Conservation (phyloP, 2,329 filamentous ascomycete genomes). For the Exophiala dermatitidis region DNA sequence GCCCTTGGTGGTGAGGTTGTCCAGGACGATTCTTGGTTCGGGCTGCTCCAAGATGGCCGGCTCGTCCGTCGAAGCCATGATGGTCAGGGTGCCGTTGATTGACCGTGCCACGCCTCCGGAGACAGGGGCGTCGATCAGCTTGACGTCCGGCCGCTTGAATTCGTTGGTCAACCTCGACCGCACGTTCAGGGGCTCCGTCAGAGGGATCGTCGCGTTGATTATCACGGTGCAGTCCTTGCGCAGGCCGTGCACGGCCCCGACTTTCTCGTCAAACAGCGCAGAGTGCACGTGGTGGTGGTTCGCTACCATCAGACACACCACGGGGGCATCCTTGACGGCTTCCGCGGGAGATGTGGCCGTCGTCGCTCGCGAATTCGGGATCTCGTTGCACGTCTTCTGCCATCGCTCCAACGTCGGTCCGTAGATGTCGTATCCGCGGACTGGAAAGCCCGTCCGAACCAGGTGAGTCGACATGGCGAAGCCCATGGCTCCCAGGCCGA, state of each 20-base stretch:
- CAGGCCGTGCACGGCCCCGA: conserved; percentile 44
- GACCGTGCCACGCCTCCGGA: conserved; percentile 63
- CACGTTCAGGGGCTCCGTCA: conserved; percentile 57
- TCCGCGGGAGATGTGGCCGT: conserved; percentile 54
- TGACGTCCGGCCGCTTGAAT: conserved; percentile 54
- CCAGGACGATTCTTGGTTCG: conserved; percentile 52
- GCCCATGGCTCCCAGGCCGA: conserved; percentile 74
- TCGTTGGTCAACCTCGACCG: conserved; percentile 47
- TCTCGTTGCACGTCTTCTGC: conserved; percentile 53
- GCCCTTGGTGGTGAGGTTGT: conserved; percentile 50
- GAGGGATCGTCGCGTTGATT: conserved; percentile 64
- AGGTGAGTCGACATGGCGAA: conserved; percentile 74
- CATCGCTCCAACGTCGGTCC: conserved; percentile 60
- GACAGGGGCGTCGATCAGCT: conserved; percentile 64
- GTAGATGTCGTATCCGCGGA: conserved; percentile 67
- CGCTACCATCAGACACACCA: conserved; percentile 59
- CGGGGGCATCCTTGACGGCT: conserved; percentile 42
- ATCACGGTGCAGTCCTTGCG: conserved; percentile 55
- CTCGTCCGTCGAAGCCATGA: conserved; percentile 59
- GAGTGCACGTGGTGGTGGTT: conserved; percentile 61
- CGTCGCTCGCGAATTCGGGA: conserved; percentile 53
- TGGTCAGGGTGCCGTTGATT: conserved; percentile 64
- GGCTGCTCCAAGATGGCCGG: conserved; percentile 46
- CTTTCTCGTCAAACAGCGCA: conserved; percentile 54
- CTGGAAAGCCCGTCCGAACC: conserved; percentile 57